Evolutionary conservation across 768 basidiomycete genomes (phyloP), one percentile per base, ranked within the genome.

Genomic region (Termitomyces sp.): DNA sequence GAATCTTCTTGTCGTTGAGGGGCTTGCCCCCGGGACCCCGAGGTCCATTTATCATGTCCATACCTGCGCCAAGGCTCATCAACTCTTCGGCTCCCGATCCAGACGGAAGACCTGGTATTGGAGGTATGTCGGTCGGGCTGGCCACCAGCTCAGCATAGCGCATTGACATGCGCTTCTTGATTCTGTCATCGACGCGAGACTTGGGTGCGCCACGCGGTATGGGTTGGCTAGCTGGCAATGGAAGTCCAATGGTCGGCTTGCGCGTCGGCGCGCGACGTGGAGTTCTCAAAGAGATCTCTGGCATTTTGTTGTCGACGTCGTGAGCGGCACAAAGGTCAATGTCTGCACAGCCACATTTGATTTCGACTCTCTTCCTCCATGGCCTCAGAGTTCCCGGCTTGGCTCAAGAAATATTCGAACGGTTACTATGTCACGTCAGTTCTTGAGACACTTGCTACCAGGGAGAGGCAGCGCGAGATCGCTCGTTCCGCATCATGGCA

Each of bases 81-180:
- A 66, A 63, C 30, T 61, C 63, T 10, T 53, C 74, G 9, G 77
- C 66, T 43, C 76, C 74, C 32, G 76, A 62, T 4, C 73, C 77
- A 38, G 76, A 71, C 0, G 86, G 85, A 43, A 90, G 63, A 0
- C 80, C 73, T 2, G 88, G 88, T 18, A 88, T 72, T 1, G 83
- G 73, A 4, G 91, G 87, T 3, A 86, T 70, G 51, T 83, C 80
- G 2, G 84, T 86, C 6, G 88, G 89, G n/a, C 81, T 76, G 1
- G 88, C 88, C 56, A 66, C 63, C 57, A 92, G 88, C 64, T 91
- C 90, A 41, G 89, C 92, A 82, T 91, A 97, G 70, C 95, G 87
- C 82, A 88, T 91, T 16, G 94, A 95, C 87, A 97, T 89, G 68
- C 95, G 89, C 74, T 93, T 93, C 82, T 93, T 94, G 74, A 97